phyloP scores from a whole-genome alignment of 2,329 filamentous ascomycete genomes.

The Sporothrix protearum region DNA sequence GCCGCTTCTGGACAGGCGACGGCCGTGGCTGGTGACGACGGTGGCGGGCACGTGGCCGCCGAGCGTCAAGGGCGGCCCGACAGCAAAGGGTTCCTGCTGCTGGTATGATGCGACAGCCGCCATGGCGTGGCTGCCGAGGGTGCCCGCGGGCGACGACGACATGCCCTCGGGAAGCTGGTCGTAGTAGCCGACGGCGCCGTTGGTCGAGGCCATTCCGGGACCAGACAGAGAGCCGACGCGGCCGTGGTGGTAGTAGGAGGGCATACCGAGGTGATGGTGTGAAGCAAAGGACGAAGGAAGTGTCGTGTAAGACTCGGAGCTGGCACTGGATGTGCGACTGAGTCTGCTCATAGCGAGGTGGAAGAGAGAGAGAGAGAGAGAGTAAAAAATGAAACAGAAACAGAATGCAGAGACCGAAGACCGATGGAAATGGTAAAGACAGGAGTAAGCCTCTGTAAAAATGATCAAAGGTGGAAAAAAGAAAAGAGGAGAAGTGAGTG shows the following conservation, averaged over 20 bases:
- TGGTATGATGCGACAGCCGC: constrained; percentile 15
- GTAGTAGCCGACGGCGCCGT: constrained; percentile 32
- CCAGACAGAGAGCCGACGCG: constrained; percentile 27
- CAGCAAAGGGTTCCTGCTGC: constrained; percentile 35
- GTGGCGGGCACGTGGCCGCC: not conserved
- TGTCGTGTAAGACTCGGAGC: constrained; percentile 30
- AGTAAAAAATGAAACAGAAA: not conserved
- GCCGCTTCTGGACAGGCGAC: not conserved
- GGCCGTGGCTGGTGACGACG: not conserved
- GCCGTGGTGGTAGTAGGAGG: constrained; percentile 34
- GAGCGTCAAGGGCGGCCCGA: constrained; percentile 34
- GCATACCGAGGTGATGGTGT: constrained; percentile 31
- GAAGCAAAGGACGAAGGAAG: constrained; percentile 29
- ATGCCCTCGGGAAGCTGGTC: constrained; percentile 31
- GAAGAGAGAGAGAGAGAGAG: not conserved
- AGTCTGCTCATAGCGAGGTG: constrained; percentile 33
- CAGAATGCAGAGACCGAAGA: not conserved
- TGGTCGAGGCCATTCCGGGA: not conserved
- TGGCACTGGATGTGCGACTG: constrained; percentile 32
- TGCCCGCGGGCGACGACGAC: constrained; percentile 27
- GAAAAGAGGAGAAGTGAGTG: not conserved
- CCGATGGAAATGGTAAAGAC: not conserved
- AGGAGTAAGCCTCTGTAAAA: not conserved
- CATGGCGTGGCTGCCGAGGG: constrained; percentile 25
- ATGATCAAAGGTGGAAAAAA: not conserved